Evolutionary conservation across 2,329 filamentous ascomycete species (phyloP).

Genomic region (Aspergillus spinulosporus): DNA sequence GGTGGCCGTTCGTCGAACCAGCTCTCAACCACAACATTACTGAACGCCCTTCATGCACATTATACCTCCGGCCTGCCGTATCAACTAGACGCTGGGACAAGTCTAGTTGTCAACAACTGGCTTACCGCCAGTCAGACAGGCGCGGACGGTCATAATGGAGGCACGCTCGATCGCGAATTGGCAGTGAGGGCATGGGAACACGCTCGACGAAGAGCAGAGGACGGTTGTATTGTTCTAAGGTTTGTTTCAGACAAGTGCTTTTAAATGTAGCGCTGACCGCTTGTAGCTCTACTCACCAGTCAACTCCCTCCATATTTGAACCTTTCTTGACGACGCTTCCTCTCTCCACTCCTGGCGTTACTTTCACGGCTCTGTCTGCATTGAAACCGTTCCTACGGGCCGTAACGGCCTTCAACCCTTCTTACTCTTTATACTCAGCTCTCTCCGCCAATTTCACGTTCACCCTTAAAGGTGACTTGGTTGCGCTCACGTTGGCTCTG

Average conservation of each 20-base stretch:
- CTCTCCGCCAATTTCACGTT: slow-evolving; percentile 80
- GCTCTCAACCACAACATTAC: slow-evolving; percentile 86
- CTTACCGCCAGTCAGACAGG: slow-evolving; percentile 73
- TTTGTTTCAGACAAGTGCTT: slow-evolving; percentile 47
- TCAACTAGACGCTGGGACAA: slow-evolving; percentile 82
- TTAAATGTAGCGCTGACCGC: background rate
- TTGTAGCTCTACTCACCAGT: slow-evolving; percentile 78
- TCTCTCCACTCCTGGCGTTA: slow-evolving; percentile 69
- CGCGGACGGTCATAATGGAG: slow-evolving; percentile 68
- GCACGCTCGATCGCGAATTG: slow-evolving; percentile 76
- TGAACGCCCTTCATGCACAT: slow-evolving; percentile 88
- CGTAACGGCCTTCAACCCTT: slow-evolving; percentile 87
- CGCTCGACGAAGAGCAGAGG: slow-evolving; percentile 87
- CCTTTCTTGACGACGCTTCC: slow-evolving; percentile 82
- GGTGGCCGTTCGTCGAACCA: slow-evolving; percentile 65
- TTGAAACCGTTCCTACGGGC: slow-evolving; percentile 83
- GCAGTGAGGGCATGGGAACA: slow-evolving; percentile 92
- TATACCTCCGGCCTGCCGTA: slow-evolving; percentile 84
- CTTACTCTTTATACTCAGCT: slow-evolving; percentile 76
- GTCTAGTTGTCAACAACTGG: slow-evolving; percentile 94
- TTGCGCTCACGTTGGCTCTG: slow-evolving; percentile 71
- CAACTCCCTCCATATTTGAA: slow-evolving; percentile 77
- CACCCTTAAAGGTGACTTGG: slow-evolving; percentile 75
- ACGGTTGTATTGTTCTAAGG: slow-evolving; percentile 89
- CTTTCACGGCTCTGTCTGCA: slow-evolving; percentile 77